Evolutionary conservation across 148 eudicot genomes (phyloP).

Genomic region (Fallopia convolvulus): DNA sequence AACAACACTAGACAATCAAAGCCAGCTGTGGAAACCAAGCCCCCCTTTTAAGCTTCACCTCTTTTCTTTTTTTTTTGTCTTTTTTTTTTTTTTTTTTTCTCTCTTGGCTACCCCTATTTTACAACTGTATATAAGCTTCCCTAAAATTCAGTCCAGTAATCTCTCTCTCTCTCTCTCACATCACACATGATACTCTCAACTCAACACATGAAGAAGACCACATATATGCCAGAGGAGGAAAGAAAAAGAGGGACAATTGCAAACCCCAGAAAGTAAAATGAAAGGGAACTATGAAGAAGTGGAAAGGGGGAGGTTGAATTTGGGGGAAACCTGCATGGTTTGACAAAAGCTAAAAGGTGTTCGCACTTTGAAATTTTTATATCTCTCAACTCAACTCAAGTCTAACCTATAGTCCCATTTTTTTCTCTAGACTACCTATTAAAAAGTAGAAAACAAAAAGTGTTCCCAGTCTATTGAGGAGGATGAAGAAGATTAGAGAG

Average conservation of each 20-base stretch:
- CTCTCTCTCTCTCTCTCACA: background rate
- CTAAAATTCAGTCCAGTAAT: background rate
- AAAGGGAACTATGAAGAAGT: conserved; percentile 12
- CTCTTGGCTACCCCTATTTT: background rate
- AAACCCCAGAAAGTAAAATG: conserved; percentile 9
- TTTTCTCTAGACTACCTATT: background rate
- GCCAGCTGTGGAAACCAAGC: background rate
- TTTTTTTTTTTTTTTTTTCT: conserved; percentile 24
- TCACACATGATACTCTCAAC: background rate
- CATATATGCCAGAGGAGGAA: background rate
- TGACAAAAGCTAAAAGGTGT: conserved; percentile 7
- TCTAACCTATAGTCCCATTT: background rate
- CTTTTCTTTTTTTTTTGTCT: conserved; percentile 20
- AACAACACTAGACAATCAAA: conserved; percentile 20
- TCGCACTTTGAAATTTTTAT: background rate
- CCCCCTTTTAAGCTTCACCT: conserved; percentile 17
- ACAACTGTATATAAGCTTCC: background rate
- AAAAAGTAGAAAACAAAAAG: background rate
- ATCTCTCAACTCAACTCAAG: background rate
- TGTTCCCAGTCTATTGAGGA: background rate
- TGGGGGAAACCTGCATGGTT: conserved; percentile 13
- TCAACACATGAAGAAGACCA: background rate
- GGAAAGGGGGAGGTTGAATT: conserved; percentile 16
- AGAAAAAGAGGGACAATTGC: background rate
- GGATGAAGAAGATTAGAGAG: background rate